These are phyloP conservation scores for Tuber borchii DNA, from an alignment of 495 filamentous ascomycete genomes.

Conservation along the genomic window DNA sequence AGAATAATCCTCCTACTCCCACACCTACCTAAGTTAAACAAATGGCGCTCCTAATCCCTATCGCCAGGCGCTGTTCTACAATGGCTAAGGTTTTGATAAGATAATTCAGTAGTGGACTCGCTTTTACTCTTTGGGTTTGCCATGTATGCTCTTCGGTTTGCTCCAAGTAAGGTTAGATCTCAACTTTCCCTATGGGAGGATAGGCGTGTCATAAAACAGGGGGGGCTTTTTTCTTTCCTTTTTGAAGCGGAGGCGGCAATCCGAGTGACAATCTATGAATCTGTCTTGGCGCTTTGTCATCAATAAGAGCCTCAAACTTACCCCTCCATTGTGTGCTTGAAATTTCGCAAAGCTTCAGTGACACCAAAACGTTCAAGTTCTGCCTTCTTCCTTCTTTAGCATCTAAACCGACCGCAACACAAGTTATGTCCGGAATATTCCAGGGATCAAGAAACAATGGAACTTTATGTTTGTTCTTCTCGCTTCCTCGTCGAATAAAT, in stretches of 20 bases:
- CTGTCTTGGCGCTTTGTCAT: not conserved
- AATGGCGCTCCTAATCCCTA: no score
- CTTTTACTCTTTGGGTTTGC: no score
- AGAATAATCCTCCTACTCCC: not conserved
- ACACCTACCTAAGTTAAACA: not conserved
- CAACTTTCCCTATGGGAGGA: no score
- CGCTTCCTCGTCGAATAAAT: not conserved
- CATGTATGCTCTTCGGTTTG: no score
- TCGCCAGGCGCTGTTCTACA: no score
- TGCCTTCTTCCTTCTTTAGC: not conserved
- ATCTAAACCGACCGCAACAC: not conserved
- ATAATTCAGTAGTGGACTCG: no score
- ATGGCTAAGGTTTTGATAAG: no score
- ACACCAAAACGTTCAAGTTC: not conserved
- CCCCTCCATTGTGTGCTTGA: not conserved
- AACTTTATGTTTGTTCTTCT: constrained; percentile 60
- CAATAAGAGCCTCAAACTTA: not conserved
- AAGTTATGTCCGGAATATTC: constrained; percentile 77
- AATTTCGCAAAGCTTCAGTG: not conserved
- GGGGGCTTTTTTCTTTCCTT: no score
- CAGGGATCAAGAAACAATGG: constrained; percentile 80
- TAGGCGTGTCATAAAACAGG: no score
- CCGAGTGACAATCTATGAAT: not conserved
- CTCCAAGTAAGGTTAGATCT: no score
- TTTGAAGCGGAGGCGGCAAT: no score